Base-by-base conservation (phyloP, 140 eudicot genomes). In the Oenanthe javanica region DNA sequence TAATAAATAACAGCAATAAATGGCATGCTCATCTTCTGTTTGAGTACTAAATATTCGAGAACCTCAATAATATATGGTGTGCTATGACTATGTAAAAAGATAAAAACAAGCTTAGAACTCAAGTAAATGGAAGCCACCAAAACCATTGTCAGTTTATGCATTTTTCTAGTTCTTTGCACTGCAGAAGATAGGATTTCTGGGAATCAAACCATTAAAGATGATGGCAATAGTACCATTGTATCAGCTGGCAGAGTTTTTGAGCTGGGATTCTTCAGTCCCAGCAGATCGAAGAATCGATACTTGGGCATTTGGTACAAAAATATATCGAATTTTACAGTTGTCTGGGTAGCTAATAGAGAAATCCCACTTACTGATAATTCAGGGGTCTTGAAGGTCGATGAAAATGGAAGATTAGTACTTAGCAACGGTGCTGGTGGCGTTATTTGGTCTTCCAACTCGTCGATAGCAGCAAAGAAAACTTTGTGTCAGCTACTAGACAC, bases 401-500 rank as follows among this genome's bases (percentile, higher is more conserved):
- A 1, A 25, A n/a, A 5, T 5, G 78, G 78, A 75, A 13, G 7
- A n/a, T 75, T 75, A 75, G 78, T 75, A 47, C 78, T 75, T 46
- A 23, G 5, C 42, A 47, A 47, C 48, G 59, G 78, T n/a, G 16
- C 0, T 16, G 61, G 38, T 75, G 14, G 1, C 45, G 4, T 75
- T 0, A 47, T 46, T 21, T 75, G 78, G 78, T 75, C 78, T 21
- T 75, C 78, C 0, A 75, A 25, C 59, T 75, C 78, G 8, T 48
- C 59, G 9, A 48, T 1, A 75, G 14, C 61, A 0, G 19, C 3
- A 2, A 75, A 6, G 21, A 48, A 75, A 9, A 21, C 74, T 9
- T 43, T 36, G 31, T 81, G 27, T 10, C 71, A 64, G 43, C 42
- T 82, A 23, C 64, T 77, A 11, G 85, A 82, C 42, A 48, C 85